phyloP scores from a whole-genome alignment of 768 basidiomycete genomes.

The Trametes gibbosa region DNA sequence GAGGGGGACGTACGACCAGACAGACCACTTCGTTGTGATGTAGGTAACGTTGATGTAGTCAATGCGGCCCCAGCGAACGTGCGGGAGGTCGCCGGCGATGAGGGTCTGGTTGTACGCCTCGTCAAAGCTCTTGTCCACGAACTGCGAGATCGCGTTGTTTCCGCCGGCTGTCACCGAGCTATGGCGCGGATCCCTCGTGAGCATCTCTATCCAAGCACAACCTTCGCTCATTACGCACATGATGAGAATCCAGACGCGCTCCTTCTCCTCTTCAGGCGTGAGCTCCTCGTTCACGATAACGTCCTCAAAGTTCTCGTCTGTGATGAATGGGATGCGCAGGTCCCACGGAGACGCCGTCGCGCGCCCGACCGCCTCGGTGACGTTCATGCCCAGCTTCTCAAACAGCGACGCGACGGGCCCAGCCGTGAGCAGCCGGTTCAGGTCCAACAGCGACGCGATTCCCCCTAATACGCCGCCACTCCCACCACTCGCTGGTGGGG shows the following conservation, averaged over 20 bases:
- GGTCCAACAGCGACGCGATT: slow-evolving; percentile 21
- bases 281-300: slow-evolving; percentile 69
- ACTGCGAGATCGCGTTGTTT: slow-evolving; percentile 65
- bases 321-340: slow-evolving; percentile 70
- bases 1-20: slow-evolving; percentile 70
- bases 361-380: slow-evolving; percentile 51
- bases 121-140: slow-evolving; percentile 73
- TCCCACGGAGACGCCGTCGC: slow-evolving; percentile 54
- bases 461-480: not conserved
- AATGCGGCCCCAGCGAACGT: slow-evolving; percentile 81
- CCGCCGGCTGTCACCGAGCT: slow-evolving; percentile 59
- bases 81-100: slow-evolving; percentile 56
- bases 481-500: slow-evolving; percentile 8
- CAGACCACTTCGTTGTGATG: slow-evolving; percentile 80
- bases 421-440: slow-evolving; percentile 42
- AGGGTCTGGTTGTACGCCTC: slow-evolving; percentile 64
- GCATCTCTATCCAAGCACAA: not conserved
- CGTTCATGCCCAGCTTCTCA: slow-evolving; percentile 62
- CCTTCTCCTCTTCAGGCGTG: slow-evolving; percentile 55
- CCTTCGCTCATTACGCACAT: slow-evolving; percentile 57
- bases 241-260: slow-evolving; percentile 74
- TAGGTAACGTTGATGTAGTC: slow-evolving; percentile 85
- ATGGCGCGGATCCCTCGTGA: not conserved
- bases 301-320: slow-evolving; percentile 76
- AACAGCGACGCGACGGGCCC: slow-evolving; percentile 56